phyloP scores from a whole-genome alignment of 306 rosid species.

The Boehmeria nivea region DNA sequence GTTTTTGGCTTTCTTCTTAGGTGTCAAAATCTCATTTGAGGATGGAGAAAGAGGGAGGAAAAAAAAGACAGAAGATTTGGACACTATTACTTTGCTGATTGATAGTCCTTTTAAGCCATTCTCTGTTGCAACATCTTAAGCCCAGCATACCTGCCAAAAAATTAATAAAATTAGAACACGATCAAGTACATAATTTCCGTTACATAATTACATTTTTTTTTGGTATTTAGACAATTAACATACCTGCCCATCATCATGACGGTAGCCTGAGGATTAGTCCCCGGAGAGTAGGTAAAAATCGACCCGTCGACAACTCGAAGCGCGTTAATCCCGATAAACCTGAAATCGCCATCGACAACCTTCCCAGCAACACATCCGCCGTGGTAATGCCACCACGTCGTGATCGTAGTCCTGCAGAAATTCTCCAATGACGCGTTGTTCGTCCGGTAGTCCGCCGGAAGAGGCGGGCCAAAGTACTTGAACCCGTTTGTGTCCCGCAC shows the following conservation, averaged over 20 bases:
- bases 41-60: too few relatives aligned
- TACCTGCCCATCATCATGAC: slow-evolving; percentile 30
- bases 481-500: not conserved
- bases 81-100: not conserved
- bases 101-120: not conserved
- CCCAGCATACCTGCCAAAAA: slow-evolving; percentile 2
- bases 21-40: too few relatives aligned
- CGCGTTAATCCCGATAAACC: slow-evolving; percentile 12
- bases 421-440: slow-evolving; percentile 5
- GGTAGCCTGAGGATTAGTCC: slow-evolving; percentile 33
- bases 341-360: slow-evolving; percentile 23
- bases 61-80: too few relatives aligned
- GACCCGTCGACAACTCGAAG: slow-evolving; percentile 27
- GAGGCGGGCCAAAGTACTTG: not conserved
- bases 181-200: not conserved
- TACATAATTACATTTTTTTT: not conserved
- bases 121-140: not conserved
- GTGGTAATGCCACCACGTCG: slow-evolving; percentile 31
- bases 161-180: not conserved
- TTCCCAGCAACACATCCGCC: slow-evolving; percentile 28
- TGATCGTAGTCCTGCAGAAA: slow-evolving; percentile 7
- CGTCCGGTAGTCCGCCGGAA: slow-evolving; percentile 4
- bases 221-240: not conserved
- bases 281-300: slow-evolving; percentile 11
- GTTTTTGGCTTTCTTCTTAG: too few relatives aligned